A percentile compares a stretch with the other conserved stretches of the same genome.
phyloP scores from a whole-genome alignment of 768 basidiomycete species.

The Antrodiella citrinella region DNA sequence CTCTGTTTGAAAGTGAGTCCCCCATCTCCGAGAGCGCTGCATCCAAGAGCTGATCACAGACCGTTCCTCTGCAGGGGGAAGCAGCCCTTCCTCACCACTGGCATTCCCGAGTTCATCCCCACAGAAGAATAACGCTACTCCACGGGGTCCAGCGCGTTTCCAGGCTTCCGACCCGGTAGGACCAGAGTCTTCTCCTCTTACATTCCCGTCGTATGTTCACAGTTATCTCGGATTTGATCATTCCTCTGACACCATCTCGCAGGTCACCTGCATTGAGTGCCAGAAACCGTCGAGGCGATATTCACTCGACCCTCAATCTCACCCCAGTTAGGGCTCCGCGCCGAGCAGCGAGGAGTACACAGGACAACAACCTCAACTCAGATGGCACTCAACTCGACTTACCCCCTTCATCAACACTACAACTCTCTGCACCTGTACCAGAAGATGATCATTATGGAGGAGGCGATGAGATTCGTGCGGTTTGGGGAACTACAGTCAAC shows the following conservation, averaged over 20 bases:
- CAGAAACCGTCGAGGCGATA: conserved; percentile 78
- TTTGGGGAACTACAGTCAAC: conserved; percentile 98
- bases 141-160: conserved; percentile 5
- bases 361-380: conserved; percentile 42
- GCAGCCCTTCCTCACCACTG: conserved; percentile 46
- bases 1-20: conserved; percentile 20
- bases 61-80: conserved; percentile 31
- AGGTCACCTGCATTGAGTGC: conserved; percentile 52
- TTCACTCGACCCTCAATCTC: conserved; percentile 72
- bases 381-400: conserved; percentile 52
- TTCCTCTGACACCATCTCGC: neutral
- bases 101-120: conserved; percentile 60
- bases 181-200: conserved; percentile 51
- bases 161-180: conserved; percentile 16
- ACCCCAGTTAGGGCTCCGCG: conserved; percentile 40
- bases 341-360: conserved; percentile 23
- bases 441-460: too few relatives aligned
- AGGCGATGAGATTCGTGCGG: conserved; percentile 82
- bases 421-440: conserved; percentile 53
- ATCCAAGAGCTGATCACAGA: neutral
- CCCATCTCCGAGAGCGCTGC: neutral
- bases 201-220: conserved; percentile 56
- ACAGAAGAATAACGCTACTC: conserved; percentile 26
- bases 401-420: conserved; percentile 46
- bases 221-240: neutral